A percentile compares a stretch with the other conserved stretches of the same genome.
These are phyloP conservation scores for Catenaria anguillulae DNA, from an alignment of 371 early-diverging fungal species.

Conservation along the genomic window DNA sequence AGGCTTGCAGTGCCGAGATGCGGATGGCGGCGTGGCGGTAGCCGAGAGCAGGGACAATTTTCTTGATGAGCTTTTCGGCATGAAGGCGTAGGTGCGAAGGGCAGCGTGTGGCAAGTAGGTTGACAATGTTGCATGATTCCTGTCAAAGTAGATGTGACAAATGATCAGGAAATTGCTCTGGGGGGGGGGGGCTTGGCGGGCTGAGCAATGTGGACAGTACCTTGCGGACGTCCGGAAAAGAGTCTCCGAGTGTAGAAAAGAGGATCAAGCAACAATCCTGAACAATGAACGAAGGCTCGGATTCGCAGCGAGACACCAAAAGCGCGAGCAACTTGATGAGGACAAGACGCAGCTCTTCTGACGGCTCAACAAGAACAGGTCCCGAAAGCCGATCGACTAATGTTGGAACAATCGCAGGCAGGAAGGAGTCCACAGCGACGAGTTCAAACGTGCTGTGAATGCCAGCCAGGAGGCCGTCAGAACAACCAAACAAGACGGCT, in stretches of 20 bases:
- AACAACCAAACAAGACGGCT: not conserved
- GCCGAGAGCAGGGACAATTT: constrained; percentile 17
- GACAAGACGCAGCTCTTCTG: constrained; percentile 29
- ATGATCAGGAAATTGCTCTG: too few relatives aligned
- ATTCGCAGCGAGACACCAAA: constrained; percentile 11
- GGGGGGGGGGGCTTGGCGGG: too few relatives aligned
- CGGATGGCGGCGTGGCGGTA: constrained; percentile 33
- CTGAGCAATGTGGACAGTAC: too few relatives aligned
- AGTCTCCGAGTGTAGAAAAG: constrained; percentile 17
- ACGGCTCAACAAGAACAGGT: constrained; percentile 25
- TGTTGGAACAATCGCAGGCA: constrained; percentile 20
- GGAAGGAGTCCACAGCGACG: constrained; percentile 15
- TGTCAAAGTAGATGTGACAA: too few relatives aligned
- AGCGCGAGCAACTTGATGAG: constrained; percentile 14
- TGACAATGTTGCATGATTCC: not conserved
- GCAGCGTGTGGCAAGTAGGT: not conserved
- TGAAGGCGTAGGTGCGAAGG: constrained; percentile 12
- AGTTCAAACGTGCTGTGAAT: constrained; percentile 5
- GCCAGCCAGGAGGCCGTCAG: too few relatives aligned
- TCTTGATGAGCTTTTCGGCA: constrained; percentile 19
- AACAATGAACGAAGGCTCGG: constrained; percentile 20
- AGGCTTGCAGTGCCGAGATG: constrained; percentile 14
- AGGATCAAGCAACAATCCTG: constrained; percentile 23
- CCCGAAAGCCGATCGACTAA: constrained; percentile 18
- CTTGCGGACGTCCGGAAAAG: constrained; percentile 34